These are phyloP conservation scores for Tubosaeta sp. DNA, from an alignment of 768 basidiomycete genomes.

Conservation along the genomic window DNA sequence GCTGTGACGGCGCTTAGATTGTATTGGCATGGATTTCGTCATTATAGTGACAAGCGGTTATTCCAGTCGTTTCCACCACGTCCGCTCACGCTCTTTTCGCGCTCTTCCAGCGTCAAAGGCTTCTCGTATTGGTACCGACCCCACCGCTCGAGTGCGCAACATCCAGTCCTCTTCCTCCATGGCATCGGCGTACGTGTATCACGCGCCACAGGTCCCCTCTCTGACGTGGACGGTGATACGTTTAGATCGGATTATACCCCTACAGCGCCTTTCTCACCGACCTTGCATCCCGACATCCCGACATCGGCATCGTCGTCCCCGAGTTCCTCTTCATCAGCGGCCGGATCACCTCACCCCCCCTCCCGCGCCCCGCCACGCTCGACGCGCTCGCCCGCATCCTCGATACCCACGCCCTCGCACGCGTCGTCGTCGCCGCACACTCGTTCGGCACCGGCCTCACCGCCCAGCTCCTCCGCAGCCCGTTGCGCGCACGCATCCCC, in stretches of 20 bases:
- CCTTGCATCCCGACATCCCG: constrained; percentile 39
- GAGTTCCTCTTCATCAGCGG: constrained; percentile 59
- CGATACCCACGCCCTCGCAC: constrained; percentile 34
- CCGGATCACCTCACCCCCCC: constrained; percentile 53
- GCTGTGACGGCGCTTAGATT: constrained; percentile 38
- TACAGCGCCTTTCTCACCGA: constrained; percentile 51
- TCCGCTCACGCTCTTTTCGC: constrained; percentile 42
- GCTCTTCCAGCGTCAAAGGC: constrained; percentile 29
- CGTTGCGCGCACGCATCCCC: constrained; percentile 33
- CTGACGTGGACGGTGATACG: neutral
- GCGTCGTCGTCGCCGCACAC: constrained; percentile 48
- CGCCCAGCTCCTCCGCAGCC: constrained; percentile 46
- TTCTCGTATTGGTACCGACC: constrained; percentile 48
- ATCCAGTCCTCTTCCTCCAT: constrained; percentile 61
- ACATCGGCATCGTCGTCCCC: constrained; percentile 54
- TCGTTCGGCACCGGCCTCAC: constrained; percentile 61
- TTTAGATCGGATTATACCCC: constrained; percentile 58
- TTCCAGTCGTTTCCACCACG: constrained; percentile 52
- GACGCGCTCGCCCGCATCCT: constrained; percentile 43
- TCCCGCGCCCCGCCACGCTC: constrained; percentile 38
- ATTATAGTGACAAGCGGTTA: constrained; percentile 39
- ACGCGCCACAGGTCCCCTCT: neutral
- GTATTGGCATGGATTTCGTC: constrained; percentile 45
- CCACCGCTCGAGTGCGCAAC: constrained; percentile 43
- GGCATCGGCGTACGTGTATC: constrained; percentile 54